Conservation (phyloP, 192 early-diverging fungal species). For the Entrophospora sp. region DNA sequence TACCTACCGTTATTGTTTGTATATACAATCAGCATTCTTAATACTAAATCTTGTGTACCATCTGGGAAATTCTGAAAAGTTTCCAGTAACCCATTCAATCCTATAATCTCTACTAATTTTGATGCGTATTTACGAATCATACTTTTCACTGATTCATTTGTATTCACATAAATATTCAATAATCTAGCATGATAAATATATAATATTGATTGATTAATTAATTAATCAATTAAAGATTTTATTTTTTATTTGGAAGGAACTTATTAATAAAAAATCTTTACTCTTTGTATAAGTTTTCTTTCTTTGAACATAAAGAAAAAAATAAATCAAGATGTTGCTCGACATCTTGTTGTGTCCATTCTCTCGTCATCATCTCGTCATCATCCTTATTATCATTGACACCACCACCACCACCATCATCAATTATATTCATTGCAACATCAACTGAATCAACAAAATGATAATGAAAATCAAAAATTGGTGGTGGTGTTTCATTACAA, state of each 20-base stretch:
- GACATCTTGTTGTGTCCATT: conserved; percentile 55
- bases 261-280: conserved; percentile 26
- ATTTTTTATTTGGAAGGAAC: background rate
- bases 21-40: conserved; percentile 53
- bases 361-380: conserved; percentile 14
- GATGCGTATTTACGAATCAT: background rate
- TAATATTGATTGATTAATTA: background rate
- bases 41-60: conserved; percentile 59
- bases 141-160: background rate
- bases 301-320: conserved; percentile 68
- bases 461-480: conserved; percentile 9
- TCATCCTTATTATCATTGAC: background rate
- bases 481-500: conserved; percentile 12
- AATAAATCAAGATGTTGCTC: conserved; percentile 61
- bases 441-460: conserved; percentile 3
- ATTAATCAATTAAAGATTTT: background rate
- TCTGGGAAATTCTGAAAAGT: conserved; percentile 58
- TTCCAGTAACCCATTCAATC: conserved; percentile 41
- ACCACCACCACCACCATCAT: conserved; percentile 18
- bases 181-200: background rate
- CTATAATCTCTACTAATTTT: conserved; percentile 18
- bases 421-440: conserved; percentile 5
- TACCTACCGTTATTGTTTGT: conserved; percentile 46
- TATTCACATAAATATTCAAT: background rate
- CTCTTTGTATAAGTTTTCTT: conserved; percentile 56